Evolutionary conservation across 805 yeast species (phyloP).

Genomic region (Spathaspora gorwiae): DNA sequence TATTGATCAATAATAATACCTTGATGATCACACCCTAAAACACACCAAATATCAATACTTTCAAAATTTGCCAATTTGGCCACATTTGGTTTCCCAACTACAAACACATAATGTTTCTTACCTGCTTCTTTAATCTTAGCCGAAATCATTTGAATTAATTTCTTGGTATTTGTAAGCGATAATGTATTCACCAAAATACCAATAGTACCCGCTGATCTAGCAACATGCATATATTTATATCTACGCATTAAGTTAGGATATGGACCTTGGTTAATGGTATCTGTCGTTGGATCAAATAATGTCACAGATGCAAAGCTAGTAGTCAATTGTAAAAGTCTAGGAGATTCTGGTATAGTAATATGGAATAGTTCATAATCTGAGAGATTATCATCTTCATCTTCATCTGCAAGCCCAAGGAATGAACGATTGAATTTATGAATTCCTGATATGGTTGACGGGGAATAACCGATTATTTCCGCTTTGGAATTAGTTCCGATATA

Average conservation of each 20-base stretch:
- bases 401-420: constrained; percentile 10
- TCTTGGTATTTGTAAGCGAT: constrained; percentile 70
- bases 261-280: constrained; percentile 48
- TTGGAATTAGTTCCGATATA: constrained; percentile 19
- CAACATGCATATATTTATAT: constrained; percentile 80
- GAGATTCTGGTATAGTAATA: constrained; percentile 68
- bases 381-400: constrained; percentile 23
- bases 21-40: constrained; percentile 90
- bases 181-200: constrained; percentile 89
- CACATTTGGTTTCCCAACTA: constrained; percentile 96
- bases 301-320: constrained; percentile 61
- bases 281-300: constrained; percentile 41
- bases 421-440: constrained; percentile 10
- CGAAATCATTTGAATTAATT: constrained; percentile 58
- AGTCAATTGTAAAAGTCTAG: constrained; percentile 68
- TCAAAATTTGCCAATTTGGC: constrained; percentile 96
- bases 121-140: constrained; percentile 66
- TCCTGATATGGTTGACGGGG: constrained; percentile 12
- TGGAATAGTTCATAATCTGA: constrained; percentile 61
- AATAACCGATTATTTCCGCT: constrained; percentile 42
- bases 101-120: constrained; percentile 89
- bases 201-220: constrained; percentile 86
- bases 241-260: constrained; percentile 78
- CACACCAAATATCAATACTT: constrained; percentile 90
- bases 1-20: constrained; percentile 80